Base-by-base conservation (phyloP, 371 early-diverging fungal species). In the Synchytrium microbalum region DNA sequence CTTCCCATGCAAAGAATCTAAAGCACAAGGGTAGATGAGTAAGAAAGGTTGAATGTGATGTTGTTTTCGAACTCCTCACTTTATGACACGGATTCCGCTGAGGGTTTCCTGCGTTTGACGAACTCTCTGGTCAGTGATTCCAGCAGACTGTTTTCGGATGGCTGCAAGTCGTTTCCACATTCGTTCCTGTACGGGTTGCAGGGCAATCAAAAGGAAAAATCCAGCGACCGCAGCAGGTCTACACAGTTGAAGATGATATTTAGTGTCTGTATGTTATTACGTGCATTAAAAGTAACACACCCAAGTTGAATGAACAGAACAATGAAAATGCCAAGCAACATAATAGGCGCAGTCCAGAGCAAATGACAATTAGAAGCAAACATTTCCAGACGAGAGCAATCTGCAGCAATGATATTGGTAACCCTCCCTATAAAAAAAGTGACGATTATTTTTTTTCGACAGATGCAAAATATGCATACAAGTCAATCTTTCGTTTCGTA, bases 401-500 rank as follows among this genome's bases (percentile, higher is more conserved):
- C 95, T 0, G 92, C 86, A n/a, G 92, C 86, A 72, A 93, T 87
- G 61, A 95, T 67, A 68, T 90, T 95, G 67, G 88, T 88, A 60
- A 95, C 80, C 27, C 83, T 84, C 26, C 94, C 94, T 5, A 74
- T 62, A 66, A n/a, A n/a, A n/a, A n/a, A n/a, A n/a, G n/a, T n/a
- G n/a, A n/a, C n/a, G n/a, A n/a, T n/a, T n/a, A n/a, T n/a, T n/a
- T n/a, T n/a, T n/a, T n/a, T n/a, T n/a, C n/a, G n/a, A n/a, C n/a
- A n/a, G n/a, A n/a, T n/a, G n/a, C n/a, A n/a, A n/a, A n/a, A n/a
- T n/a, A n/a, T n/a, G n/a, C n/a, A n/a, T n/a, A n/a, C n/a, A n/a
- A n/a, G n/a, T n/a, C n/a, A n/a, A n/a, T n/a, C n/a, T n/a, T n/a
- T n/a, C n/a, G n/a, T n/a, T n/a, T n/a, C n/a, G n/a, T n/a, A n/a